Evolutionary conservation across 2,329 filamentous ascomycete species (phyloP).

Genomic region (Leptographium procerum): DNA sequence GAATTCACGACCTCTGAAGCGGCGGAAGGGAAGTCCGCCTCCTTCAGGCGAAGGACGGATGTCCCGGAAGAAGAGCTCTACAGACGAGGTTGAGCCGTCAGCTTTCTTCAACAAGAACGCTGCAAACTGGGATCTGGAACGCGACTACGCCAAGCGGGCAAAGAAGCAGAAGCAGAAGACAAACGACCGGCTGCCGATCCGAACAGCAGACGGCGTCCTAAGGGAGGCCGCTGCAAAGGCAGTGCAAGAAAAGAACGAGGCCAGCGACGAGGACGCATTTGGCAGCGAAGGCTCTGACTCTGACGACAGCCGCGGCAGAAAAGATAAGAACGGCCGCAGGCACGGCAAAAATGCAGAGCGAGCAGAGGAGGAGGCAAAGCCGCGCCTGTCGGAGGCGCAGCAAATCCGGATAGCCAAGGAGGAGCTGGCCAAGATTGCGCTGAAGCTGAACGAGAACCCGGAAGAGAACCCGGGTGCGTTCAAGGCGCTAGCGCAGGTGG

Average conservation of each 20-base stretch:
- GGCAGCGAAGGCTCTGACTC: slow-evolving; percentile 47
- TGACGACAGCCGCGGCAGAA: slow-evolving; percentile 52
- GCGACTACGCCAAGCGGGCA: slow-evolving; percentile 68
- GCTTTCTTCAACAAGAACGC: slow-evolving; percentile 64
- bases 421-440: slow-evolving; percentile 75
- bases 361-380: slow-evolving; percentile 25
- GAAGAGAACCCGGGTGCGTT: slow-evolving; percentile 79
- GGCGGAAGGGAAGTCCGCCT: slow-evolving; percentile 46
- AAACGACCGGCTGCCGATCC: slow-evolving; percentile 70
- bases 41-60: slow-evolving; percentile 32
- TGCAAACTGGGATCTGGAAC: slow-evolving; percentile 80
- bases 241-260: background rate
- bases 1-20: slow-evolving; percentile 40
- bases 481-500: slow-evolving; percentile 65
- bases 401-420: slow-evolving; percentile 84
- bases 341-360: slow-evolving; percentile 25
- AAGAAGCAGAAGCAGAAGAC: slow-evolving; percentile 62
- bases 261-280: slow-evolving; percentile 41
- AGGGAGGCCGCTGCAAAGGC: slow-evolving; percentile 28
- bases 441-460: slow-evolving; percentile 76
- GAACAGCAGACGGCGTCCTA: slow-evolving; percentile 66
- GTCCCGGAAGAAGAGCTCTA: slow-evolving; percentile 20
- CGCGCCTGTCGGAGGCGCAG: slow-evolving; percentile 28
- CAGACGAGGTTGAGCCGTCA: slow-evolving; percentile 45
- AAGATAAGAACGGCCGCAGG: slow-evolving; percentile 39